A percentile compares a stretch with the other conserved stretches of the same genome.
Evolutionary conservation across 345 rosid genomes (phyloP).

Genomic region (Microcos paniculata): DNA sequence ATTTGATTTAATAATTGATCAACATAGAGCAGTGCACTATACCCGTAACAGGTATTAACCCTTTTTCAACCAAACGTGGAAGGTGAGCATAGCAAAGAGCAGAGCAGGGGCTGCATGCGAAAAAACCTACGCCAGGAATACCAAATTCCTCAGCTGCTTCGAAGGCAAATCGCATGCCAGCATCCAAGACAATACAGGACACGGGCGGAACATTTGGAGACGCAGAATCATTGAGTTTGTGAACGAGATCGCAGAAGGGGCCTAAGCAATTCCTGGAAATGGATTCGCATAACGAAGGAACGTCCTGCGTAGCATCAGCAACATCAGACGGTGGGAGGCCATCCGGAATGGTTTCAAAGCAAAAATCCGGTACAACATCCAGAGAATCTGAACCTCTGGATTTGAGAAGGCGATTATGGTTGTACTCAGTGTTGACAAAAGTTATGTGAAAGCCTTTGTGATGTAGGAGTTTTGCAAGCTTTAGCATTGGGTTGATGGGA

Average conservation of each 20-base stretch:
- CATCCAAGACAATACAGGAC: conserved; percentile 29
- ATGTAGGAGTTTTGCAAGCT: conserved; percentile 37
- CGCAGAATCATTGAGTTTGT: conserved; percentile 12
- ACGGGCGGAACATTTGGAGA: conserved; percentile 20
- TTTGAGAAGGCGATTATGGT: too few relatives aligned
- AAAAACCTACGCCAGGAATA: conserved; percentile 24
- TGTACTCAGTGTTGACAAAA: too few relatives aligned
- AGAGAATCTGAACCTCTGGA: background rate
- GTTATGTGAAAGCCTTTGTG: conserved; percentile 30
- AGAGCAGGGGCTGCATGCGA: conserved; percentile 29
- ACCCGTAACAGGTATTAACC: conserved; percentile 36
- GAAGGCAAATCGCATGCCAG: conserved; percentile 11
- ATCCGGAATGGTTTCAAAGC: conserved; percentile 5
- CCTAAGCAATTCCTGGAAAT: conserved; percentile 12
- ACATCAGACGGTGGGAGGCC: conserved; percentile 1
- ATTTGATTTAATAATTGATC: too few relatives aligned
- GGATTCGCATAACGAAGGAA: conserved; percentile 12
- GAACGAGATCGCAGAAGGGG: conserved; percentile 27
- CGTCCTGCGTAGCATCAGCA: conserved; percentile 10
- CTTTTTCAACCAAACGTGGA: conserved; percentile 24
- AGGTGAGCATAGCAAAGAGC: conserved; percentile 24
- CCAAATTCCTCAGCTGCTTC: conserved; percentile 28
- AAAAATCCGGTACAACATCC: background rate
- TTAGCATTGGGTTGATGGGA: conserved; percentile 33
- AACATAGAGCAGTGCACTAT: background rate